Evolutionary conservation across 2,329 filamentous ascomycete genomes (phyloP).

Genomic region (Aspergillus tubingensis): DNA sequence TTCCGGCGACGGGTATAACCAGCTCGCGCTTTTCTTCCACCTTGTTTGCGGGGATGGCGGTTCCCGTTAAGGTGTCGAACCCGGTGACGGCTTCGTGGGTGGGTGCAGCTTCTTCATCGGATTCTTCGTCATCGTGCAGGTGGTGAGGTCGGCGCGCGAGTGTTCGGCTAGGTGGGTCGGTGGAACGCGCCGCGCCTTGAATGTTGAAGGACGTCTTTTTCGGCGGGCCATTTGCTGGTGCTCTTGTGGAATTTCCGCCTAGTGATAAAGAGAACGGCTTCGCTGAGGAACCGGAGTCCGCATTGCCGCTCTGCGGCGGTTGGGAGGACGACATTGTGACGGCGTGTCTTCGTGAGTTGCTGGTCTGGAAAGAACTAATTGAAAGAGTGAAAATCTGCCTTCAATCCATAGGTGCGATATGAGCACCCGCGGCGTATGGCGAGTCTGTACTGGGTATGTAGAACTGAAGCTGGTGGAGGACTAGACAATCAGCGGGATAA

Average conservation of each 20-base stretch:
- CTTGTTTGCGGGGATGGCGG: constrained; percentile 43
- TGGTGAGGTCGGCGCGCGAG: constrained; percentile 32
- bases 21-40: constrained; percentile 60
- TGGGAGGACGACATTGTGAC: constrained; percentile 21
- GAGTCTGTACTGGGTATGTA: not conserved
- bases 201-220: constrained; percentile 39
- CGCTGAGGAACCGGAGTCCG: constrained; percentile 7
- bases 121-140: constrained; percentile 52
- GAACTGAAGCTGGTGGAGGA: constrained; percentile 2
- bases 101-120: constrained; percentile 54
- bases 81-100: constrained; percentile 53
- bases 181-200: constrained; percentile 26
- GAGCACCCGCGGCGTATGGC: not conserved
- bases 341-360: not conserved
- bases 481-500: not conserved
- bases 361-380: not conserved
- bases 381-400: no score
- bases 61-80: constrained; percentile 52
- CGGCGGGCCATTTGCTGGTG: constrained; percentile 32
- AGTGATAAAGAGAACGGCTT: constrained; percentile 48
- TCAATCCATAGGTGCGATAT: not conserved
- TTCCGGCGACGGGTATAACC: constrained; percentile 76
- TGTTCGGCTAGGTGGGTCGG: constrained; percentile 20
- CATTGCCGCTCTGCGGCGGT: constrained; percentile 14
- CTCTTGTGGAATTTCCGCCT: constrained; percentile 21